phyloP scores from a whole-genome alignment of 2,329 filamentous ascomycete species.

The Fonsecaea pedrosoi region DNA sequence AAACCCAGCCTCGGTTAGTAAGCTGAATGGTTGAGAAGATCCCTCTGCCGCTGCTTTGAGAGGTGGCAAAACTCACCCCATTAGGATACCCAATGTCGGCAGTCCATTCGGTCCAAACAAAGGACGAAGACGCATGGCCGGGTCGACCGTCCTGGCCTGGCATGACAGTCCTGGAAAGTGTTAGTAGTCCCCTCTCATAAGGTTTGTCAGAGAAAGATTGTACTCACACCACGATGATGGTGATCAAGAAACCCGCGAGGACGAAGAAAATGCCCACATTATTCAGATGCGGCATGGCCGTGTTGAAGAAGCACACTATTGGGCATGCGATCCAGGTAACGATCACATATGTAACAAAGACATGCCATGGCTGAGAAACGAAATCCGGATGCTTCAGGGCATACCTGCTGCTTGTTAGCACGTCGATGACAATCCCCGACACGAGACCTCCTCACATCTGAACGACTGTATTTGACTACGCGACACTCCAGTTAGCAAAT shows the following conservation, averaged over 20 bases:
- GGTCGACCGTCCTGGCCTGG: slow-evolving; percentile 29
- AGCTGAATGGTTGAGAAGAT: neutral
- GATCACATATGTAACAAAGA: slow-evolving; percentile 64
- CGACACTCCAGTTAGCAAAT: neutral
- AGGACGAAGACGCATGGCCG: slow-evolving; percentile 55
- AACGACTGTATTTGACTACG: slow-evolving; percentile 59
- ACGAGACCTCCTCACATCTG: slow-evolving; percentile 66
- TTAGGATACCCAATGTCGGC: slow-evolving; percentile 53
- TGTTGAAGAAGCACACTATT: slow-evolving; percentile 54
- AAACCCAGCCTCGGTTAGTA: neutral
- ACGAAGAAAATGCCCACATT: slow-evolving; percentile 59
- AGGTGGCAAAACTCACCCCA: slow-evolving; percentile 52
- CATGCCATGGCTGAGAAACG: slow-evolving; percentile 61
- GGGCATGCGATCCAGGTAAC: slow-evolving; percentile 36
- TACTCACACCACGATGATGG: slow-evolving; percentile 51
- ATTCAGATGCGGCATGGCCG: slow-evolving; percentile 44
- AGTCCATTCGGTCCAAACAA: slow-evolving; percentile 65
- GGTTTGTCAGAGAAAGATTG: neutral
- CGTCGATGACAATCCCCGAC: slow-evolving; percentile 40
- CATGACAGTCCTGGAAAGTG: slow-evolving; percentile 27
- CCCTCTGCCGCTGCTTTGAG: neutral
- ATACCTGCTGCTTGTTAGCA: slow-evolving; percentile 47
- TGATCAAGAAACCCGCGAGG: slow-evolving; percentile 53
- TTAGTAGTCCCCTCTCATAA: neutral
- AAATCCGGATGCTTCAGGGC: slow-evolving; percentile 62